These are phyloP conservation scores for Ophiostoma angusticollis DNA, from an alignment of 2,329 filamentous ascomycete genomes.

Conservation along the genomic window DNA sequence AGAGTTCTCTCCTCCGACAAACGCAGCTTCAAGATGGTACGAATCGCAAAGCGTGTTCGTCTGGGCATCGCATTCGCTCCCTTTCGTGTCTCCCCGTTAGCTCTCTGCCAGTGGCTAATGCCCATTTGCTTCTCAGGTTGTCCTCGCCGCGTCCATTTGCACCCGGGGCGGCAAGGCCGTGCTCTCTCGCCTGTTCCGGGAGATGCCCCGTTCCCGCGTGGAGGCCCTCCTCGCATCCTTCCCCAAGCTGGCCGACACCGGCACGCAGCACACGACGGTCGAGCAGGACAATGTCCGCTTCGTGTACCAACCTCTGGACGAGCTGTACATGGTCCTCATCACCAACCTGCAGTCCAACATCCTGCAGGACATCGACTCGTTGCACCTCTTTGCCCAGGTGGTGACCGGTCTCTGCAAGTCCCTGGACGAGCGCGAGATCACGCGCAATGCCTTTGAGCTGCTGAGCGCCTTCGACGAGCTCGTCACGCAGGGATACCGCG, in stretches of 20 bases:
- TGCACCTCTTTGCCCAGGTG: slow-evolving; percentile 95
- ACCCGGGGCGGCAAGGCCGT: slow-evolving; percentile 97
- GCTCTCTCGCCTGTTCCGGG: slow-evolving; percentile 91
- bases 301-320: slow-evolving; percentile 96
- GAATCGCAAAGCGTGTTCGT: no score
- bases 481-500: slow-evolving; percentile 86
- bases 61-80: no score
- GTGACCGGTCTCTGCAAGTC: slow-evolving; percentile 94
- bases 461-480: slow-evolving; percentile 95
- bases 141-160: slow-evolving; percentile 97
- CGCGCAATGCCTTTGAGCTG: slow-evolving; percentile 89
- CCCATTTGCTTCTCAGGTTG: slow-evolving; percentile 54
- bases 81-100: no score
- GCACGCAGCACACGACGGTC: slow-evolving; percentile 94
- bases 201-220: slow-evolving; percentile 93
- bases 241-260: slow-evolving; percentile 90
- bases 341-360: slow-evolving; percentile 99
- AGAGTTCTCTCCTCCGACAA: no score
- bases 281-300: slow-evolving; percentile 99
- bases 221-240: slow-evolving; percentile 95
- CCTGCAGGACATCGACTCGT: slow-evolving; percentile 94
- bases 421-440: slow-evolving; percentile 87
- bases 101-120: no score
- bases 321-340: slow-evolving; percentile 99
- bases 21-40: no score